phyloP scores from a whole-genome alignment of 1,284 basidiomycete genomes.

The Ceratobasidium sp. region DNA sequence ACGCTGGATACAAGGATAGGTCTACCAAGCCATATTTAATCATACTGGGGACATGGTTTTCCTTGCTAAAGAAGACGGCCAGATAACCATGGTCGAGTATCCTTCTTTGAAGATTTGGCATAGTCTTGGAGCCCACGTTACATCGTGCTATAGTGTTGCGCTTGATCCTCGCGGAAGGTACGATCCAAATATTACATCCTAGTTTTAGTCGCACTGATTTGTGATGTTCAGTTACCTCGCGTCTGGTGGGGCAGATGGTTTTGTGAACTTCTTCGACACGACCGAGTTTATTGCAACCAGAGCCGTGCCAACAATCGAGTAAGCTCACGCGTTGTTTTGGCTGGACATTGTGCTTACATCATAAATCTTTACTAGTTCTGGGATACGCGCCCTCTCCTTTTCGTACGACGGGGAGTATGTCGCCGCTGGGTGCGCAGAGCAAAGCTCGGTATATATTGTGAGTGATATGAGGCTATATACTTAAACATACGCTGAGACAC shows the following conservation, averaged over 20 bases:
- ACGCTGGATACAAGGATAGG: conserved; percentile 6
- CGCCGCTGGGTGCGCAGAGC: conserved; percentile 32
- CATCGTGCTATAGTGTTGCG: conserved; percentile 76
- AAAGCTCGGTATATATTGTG: conserved; percentile 29
- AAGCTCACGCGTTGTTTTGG: neutral
- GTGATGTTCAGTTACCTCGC: conserved; percentile 26
- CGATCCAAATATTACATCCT: conserved; percentile 32
- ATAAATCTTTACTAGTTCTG: conserved; percentile 4
- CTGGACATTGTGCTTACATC: neutral
- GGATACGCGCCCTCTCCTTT: conserved; percentile 31
- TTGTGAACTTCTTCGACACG: conserved; percentile 36
- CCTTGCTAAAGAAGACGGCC: conserved; percentile 36
- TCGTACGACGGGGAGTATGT: conserved; percentile 35
- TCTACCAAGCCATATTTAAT: conserved; percentile 40
- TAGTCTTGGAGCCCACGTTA: conserved; percentile 74
- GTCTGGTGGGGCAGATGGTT: conserved; percentile 37
- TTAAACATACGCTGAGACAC: neutral
- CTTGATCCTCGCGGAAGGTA: conserved; percentile 78
- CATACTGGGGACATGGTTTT: conserved; percentile 37
- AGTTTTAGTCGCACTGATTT: neutral
- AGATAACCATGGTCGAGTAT: conserved; percentile 53
- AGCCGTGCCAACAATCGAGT: conserved; percentile 31
- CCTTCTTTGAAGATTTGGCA: conserved; percentile 68
- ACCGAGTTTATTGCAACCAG: conserved; percentile 37
- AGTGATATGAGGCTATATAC: neutral